Conservation (phyloP, 371 early-diverging fungal genomes). For the Quaeritorhiza haematococci region DNA sequence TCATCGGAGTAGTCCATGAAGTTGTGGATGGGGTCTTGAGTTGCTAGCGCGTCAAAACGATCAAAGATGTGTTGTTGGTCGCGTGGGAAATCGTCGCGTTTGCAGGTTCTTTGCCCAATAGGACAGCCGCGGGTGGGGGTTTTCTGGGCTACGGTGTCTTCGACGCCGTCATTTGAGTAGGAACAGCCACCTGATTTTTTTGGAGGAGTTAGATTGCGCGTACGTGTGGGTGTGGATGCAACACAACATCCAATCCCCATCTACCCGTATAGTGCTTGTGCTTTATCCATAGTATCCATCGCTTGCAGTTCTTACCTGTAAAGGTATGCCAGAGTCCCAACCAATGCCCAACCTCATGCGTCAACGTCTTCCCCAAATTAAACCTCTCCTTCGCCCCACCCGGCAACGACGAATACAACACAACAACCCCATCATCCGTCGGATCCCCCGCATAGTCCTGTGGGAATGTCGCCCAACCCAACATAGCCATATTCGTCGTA, state of each 20-base stretch:
- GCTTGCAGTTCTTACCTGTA: no score
- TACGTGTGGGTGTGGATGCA: no score
- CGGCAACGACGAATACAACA: slow-evolving; percentile 4
- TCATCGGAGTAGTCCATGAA: slow-evolving; percentile 18
- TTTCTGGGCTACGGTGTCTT: slow-evolving; percentile 14
- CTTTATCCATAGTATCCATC: no score
- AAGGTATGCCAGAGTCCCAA: no score
- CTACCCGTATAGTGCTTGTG: no score
- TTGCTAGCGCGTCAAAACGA: no score
- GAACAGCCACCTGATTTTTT: slow-evolving; percentile 16
- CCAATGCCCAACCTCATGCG: slow-evolving; percentile 19
- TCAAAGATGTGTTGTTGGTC: no score
- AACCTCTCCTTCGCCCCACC: neutral
- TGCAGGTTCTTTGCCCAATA: slow-evolving; percentile 6
- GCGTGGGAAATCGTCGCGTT: no score
- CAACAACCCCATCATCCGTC: slow-evolving; percentile 16
- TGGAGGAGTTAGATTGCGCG: no score
- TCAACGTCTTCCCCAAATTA: slow-evolving; percentile 10
- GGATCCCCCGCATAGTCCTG: slow-evolving; percentile 1
- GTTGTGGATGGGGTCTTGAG: slow-evolving; percentile 18
- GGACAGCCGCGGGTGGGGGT: slow-evolving; percentile 8
- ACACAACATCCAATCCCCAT: no score
- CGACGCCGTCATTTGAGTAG: slow-evolving; percentile 8
- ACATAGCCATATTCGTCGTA: neutral
- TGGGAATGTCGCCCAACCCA: slow-evolving; percentile 18